A percentile compares a stretch with the other conserved stretches of the same genome.
phyloP scores from a whole-genome alignment of 2,329 filamentous ascomycete genomes.

The Penicillium expansum region DNA sequence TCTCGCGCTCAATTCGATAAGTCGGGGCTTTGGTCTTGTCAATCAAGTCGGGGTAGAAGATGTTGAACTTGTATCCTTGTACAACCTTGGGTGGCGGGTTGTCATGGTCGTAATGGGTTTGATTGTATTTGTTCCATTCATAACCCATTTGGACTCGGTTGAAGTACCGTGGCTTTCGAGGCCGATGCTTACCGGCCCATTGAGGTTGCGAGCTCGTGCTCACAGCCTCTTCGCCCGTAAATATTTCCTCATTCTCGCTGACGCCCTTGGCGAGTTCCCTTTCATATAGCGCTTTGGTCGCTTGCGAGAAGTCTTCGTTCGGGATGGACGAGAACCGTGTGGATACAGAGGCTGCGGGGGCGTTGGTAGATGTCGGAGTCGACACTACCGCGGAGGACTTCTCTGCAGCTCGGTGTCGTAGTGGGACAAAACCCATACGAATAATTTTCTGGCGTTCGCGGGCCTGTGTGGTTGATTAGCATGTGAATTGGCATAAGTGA shows the following conservation, averaged over 20 bases:
- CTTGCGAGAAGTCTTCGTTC: constrained; percentile 79
- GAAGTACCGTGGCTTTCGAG: constrained; percentile 93
- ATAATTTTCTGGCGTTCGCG: constrained; percentile 60
- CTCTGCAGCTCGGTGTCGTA: constrained; percentile 46
- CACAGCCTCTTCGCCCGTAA: constrained; percentile 82
- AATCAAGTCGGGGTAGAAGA: constrained; percentile 96
- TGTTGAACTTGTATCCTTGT: constrained; percentile 99
- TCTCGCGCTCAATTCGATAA: constrained; percentile 91
- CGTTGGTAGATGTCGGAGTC: constrained; percentile 37
- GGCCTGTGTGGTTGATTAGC: constrained; percentile 33
- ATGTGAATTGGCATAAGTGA: not conserved
- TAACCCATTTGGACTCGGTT: constrained; percentile 98
- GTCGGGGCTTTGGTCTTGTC: constrained; percentile 93
- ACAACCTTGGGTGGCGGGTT: constrained; percentile 97
- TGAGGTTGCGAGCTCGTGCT: constrained; percentile 62
- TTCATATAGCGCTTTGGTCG: constrained; percentile 85
- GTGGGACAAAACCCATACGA: constrained; percentile 67
- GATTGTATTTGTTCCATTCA: constrained; percentile 99
- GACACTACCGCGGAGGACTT: constrained; percentile 33
- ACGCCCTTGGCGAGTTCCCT: constrained; percentile 88
- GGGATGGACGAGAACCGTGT: constrained; percentile 67
- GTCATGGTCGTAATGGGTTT: constrained; percentile 98
- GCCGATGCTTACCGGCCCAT: constrained; percentile 81
- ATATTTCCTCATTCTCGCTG: constrained; percentile 92
- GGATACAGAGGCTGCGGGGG: constrained; percentile 53